Conservation (phyloP, 106 monocot species). For the Vanilla planifolia region DNA sequence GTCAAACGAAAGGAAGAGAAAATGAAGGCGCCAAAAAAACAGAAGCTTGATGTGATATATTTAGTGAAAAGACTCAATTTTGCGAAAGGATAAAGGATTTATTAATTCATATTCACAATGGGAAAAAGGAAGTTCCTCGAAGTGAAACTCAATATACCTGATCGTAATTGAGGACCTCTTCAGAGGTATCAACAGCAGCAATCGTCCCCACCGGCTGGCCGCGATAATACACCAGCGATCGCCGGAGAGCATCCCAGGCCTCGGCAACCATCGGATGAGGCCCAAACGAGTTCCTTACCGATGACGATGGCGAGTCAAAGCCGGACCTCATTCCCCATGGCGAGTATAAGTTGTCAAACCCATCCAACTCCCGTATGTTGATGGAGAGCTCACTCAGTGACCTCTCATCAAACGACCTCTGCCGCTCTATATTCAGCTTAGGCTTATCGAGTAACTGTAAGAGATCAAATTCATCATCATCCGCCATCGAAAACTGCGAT, state of each 20-base stretch:
- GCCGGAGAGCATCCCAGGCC: conserved; percentile 24
- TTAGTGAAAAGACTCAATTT: too few species aligned
- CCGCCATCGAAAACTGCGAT: conserved; percentile 30
- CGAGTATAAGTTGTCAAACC: conserved; percentile 3
- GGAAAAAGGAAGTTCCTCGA: too few species aligned
- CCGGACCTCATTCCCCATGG: neutral
- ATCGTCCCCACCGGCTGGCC: conserved; percentile 29
- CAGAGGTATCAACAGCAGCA: conserved; percentile 21
- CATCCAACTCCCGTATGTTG: neutral
- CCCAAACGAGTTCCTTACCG: neutral
- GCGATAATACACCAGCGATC: conserved; percentile 17
- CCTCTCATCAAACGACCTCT: neutral
- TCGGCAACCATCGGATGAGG: conserved; percentile 10
- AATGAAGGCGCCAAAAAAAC: too few species aligned
- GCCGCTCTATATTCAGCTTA: conserved; percentile 20
- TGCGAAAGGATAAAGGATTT: too few species aligned
- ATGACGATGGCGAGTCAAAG: neutral
- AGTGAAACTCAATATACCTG: conserved; percentile 7
- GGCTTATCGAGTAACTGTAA: conserved; percentile 35
- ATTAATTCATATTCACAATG: too few species aligned
- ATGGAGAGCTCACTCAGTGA: neutral
- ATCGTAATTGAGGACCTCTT: conserved; percentile 31
- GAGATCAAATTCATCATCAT: conserved; percentile 45
- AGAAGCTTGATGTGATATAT: too few species aligned
- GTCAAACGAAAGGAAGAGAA: too few species aligned